Base-by-base conservation (phyloP, 2,329 filamentous ascomycete species). In the Botrytis aclada region DNA sequence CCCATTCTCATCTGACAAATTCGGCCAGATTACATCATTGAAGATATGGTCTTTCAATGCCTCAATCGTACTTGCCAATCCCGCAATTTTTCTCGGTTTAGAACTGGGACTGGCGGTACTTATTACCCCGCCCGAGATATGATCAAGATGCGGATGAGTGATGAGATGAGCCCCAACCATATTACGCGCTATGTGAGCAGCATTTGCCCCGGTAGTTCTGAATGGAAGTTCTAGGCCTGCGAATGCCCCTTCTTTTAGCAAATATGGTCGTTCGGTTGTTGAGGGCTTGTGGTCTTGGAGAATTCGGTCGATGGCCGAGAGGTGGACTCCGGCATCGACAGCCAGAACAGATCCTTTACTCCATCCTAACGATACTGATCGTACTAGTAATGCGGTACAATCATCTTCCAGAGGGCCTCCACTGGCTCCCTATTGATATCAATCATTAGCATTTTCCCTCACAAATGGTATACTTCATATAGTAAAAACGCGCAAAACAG, bases 21-120 rank as follows among this genome's bases (percentile, higher is more conserved):
- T 99, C 0, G 96, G 96, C 96, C 96, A 99, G 71, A 98, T 97
- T 73, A 97, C 85, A 79, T 98, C 97, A 83, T 99, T 99, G 85
- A 99, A 99, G 74, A 99, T 93, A 82, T 99, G 95, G 0, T 86
- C 90, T 81, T 97, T 98, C 82, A 99, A 91, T 0, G 95, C 95
- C 63, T 93, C 88, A 69, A 99, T 95, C n/a, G 95, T 97, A 41
- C 90, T 91, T 0, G 95, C 94, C 6, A 98, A 84, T 0, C 93
- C 95, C 1, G 95, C 94, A 22, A 99, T 85, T 37, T 92, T 89
- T 82, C 98, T 99, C 0, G 94, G 93, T 41, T 91, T 89, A 3
- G 92, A 89, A 43, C 92, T 93, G 43, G 93, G 91, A 32, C 97
- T 88, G 4, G 93, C 91, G 8, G 96, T 95, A 0, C 95, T 98